A percentile compares a stretch with the other conserved stretches of the same genome.
phyloP scores from a whole-genome alignment of 23 red algal species.

The Gracilaria domingensis region DNA sequence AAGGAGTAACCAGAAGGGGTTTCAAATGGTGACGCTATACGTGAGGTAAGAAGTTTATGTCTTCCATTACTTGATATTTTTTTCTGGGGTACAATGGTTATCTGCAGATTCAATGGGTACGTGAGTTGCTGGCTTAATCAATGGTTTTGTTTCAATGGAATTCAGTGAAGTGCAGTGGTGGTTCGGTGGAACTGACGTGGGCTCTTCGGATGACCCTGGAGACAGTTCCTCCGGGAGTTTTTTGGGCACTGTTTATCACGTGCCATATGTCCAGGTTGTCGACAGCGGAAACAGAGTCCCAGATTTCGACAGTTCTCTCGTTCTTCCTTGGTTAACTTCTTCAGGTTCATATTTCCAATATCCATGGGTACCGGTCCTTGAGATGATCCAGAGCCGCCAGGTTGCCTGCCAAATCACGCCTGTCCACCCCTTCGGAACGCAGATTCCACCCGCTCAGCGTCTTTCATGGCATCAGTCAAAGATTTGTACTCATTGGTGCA shows the following conservation, averaged over 20 bases:
- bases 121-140: neutral
- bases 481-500: slow-evolving; percentile 22
- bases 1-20: neutral
- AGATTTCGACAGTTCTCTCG: neutral
- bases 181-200: neutral
- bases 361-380: slow-evolving; percentile 18
- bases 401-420: neutral
- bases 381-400: neutral
- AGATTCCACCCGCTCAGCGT: slow-evolving; percentile 10
- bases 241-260: neutral
- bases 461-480: slow-evolving; percentile 27
- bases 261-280: slow-evolving; percentile 4
- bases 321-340: slow-evolving; percentile 12
- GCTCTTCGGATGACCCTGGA: neutral
- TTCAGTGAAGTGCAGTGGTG: neutral
- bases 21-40: slow-evolving; percentile 3
- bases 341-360: slow-evolving; percentile 29
- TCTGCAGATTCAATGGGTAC: neutral
- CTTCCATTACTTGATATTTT: neutral
- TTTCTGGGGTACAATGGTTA: neutral
- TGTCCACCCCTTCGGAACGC: neutral
- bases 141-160: neutral
- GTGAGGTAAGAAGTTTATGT: slow-evolving; percentile 8
- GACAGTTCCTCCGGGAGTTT: slow-evolving; percentile 31
- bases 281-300: slow-evolving; percentile 13